phyloP scores from a whole-genome alignment of 768 basidiomycete species.

The Xanthoconium purpureum region DNA sequence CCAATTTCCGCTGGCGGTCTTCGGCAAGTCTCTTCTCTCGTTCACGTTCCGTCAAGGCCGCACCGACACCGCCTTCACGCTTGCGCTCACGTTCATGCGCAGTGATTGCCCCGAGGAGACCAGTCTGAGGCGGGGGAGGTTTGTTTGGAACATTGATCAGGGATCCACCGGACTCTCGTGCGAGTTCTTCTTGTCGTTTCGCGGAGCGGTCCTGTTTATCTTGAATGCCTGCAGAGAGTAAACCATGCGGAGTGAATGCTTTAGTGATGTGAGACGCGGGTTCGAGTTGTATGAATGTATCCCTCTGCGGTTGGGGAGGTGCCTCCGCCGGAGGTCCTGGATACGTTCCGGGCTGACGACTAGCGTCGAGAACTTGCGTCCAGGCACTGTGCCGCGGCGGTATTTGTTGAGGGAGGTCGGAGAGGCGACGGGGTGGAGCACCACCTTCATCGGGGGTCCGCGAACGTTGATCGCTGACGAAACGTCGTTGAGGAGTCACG shows the following conservation, averaged over 20 bases:
- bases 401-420: constrained; percentile 46
- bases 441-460: constrained; percentile 61
- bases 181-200: constrained; percentile 90
- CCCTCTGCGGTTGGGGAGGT: constrained; percentile 33
- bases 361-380: constrained; percentile 84
- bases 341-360: constrained; percentile 45
- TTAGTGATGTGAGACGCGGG: constrained; percentile 70
- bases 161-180: constrained; percentile 86
- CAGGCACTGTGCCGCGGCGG: constrained; percentile 71
- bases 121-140: constrained; percentile 92
- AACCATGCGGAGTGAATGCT: constrained; percentile 91
- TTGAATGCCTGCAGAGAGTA: constrained; percentile 92
- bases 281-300: constrained; percentile 76
- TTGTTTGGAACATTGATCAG: constrained; percentile 95
- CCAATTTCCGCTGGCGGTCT: constrained; percentile 88
- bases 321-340: constrained; percentile 36
- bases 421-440: constrained; percentile 50
- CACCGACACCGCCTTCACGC: constrained; percentile 92
- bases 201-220: constrained; percentile 96
- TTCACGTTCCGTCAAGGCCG: constrained; percentile 91
- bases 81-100: constrained; percentile 93
- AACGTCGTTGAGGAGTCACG: constrained; percentile 42
- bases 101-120: constrained; percentile 92
- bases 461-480: constrained; percentile 51
- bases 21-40: constrained; percentile 89